Evolutionary conservation across 768 basidiomycete species (phyloP).

Genomic region (Favolaschia claudopus): DNA sequence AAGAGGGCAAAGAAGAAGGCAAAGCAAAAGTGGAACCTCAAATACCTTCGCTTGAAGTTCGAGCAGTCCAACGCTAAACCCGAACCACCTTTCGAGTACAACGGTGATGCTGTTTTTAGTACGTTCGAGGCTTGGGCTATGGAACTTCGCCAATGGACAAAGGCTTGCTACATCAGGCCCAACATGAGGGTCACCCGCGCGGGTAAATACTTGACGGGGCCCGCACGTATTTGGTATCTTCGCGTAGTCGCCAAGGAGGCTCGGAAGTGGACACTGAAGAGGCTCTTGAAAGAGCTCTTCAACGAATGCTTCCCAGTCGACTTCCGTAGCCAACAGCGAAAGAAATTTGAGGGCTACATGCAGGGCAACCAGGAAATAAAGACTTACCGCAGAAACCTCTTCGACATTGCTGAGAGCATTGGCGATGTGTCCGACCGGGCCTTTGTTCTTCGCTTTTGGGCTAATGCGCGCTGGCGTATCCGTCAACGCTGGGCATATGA

Average conservation of each 20-base stretch:
- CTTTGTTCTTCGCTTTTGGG: conserved; percentile 21
- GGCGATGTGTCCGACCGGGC: conserved; percentile 17
- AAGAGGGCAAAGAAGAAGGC: conserved; percentile 6
- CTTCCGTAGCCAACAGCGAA: conserved; percentile 21
- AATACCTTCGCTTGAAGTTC: conserved; percentile 7
- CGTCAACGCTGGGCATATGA: conserved; percentile 7
- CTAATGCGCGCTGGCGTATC: conserved; percentile 11
- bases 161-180: not conserved
- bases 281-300: conserved; percentile 18
- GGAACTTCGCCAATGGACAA: conserved; percentile 11
- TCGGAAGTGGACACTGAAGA: conserved; percentile 10
- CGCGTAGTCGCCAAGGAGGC: not conserved
- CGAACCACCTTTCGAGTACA: conserved; percentile 18
- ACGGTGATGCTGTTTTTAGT: conserved; percentile 8
- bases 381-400: conserved; percentile 12
- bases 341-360: conserved; percentile 17
- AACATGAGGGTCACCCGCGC: not conserved
- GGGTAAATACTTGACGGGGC: not conserved
- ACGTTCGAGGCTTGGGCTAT: conserved; percentile 13
- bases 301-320: conserved; percentile 24
- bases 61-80: conserved; percentile 24
- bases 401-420: conserved; percentile 13
- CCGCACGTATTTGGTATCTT: conserved; percentile 17
- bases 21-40: not conserved
- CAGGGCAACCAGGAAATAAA: conserved; percentile 16